A percentile compares a stretch with the other conserved stretches of the same genome.
Evolutionary conservation across 768 basidiomycete genomes (phyloP).

Genomic region (Lentinula edodes): DNA sequence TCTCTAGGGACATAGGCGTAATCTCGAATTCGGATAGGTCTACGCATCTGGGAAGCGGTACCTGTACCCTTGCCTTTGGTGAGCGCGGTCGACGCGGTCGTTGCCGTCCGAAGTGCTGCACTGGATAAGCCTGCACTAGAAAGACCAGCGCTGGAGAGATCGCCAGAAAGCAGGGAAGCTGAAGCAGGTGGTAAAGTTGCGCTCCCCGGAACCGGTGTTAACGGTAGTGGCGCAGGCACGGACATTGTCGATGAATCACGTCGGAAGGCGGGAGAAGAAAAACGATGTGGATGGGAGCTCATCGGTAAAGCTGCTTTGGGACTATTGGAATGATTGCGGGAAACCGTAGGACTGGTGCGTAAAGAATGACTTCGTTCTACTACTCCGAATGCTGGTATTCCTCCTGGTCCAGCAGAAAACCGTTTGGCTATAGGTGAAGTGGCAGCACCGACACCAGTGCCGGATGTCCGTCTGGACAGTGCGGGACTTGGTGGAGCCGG

Average conservation of each 20-base stretch:
- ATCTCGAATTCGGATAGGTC: neutral
- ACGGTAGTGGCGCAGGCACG: neutral
- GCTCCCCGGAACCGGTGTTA: conserved; percentile 1
- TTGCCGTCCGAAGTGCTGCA: neutral
- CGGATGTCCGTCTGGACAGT: conserved; percentile 1
- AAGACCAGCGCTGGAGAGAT: neutral
- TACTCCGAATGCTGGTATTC: neutral
- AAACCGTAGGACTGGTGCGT: neutral
- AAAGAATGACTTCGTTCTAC: neutral
- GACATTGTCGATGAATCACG: conserved; percentile 3
- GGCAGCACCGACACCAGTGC: neutral
- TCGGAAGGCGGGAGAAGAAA: conserved; percentile 1
- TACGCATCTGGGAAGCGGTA: neutral
- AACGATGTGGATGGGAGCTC: neutral
- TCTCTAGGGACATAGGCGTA: neutral
- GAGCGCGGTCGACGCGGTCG: neutral
- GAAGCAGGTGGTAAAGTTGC: neutral
- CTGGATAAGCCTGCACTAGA: neutral
- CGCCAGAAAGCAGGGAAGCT: neutral
- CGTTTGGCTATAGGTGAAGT: conserved; percentile 1
- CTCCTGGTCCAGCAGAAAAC: neutral
- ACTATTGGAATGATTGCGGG: neutral
- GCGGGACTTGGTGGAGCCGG: conserved; percentile 4
- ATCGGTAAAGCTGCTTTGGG: neutral
- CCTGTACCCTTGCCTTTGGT: neutral